Percentiles rank a stretch among this genome's conserved stretches.
These are phyloP conservation scores for Fremontodendron californicum DNA, from an alignment of 345 rosid species.

Conservation along the genomic window DNA sequence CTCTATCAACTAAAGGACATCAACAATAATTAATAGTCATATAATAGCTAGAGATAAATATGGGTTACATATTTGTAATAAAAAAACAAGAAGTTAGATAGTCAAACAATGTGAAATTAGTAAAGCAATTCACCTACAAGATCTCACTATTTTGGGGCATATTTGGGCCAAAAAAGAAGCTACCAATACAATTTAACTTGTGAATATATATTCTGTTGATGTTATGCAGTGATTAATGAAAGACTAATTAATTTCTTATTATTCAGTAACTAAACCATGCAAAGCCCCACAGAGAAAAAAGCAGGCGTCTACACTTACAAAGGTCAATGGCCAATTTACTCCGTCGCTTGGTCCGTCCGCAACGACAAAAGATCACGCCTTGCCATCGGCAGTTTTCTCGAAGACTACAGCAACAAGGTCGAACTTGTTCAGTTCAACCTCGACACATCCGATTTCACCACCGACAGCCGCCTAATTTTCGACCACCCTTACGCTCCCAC, in stretches of 20 bases:
- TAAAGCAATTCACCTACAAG: too few species aligned
- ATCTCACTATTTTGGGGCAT: too few species aligned
- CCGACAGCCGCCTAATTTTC: constrained; percentile 41
- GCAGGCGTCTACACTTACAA: constrained; percentile 41
- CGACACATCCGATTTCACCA: constrained; percentile 32
- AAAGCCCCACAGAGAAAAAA: constrained; percentile 29
- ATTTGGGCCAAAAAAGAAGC: too few species aligned
- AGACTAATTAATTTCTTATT: not conserved
- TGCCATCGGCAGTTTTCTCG: constrained; percentile 55
- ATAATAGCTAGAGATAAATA: too few species aligned
- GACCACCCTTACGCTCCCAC: constrained; percentile 66
- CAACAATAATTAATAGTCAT: too few species aligned
- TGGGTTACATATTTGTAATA: too few species aligned
- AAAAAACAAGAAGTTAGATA: too few species aligned
- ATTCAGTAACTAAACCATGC: constrained; percentile 26
- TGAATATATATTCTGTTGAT: not conserved
- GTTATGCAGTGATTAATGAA: too few species aligned
- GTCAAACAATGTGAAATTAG: too few species aligned
- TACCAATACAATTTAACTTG: not conserved
- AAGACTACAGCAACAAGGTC: constrained; percentile 49
- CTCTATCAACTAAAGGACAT: too few species aligned
- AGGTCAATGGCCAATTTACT: constrained; percentile 49
- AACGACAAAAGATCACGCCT: constrained; percentile 37
- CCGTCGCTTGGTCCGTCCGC: constrained; percentile 54
- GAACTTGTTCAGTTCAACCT: constrained; percentile 46